Evolutionary conservation across 345 rosid genomes (phyloP), one percentile per base, ranked within the genome.

Genomic region (Populus nigra): DNA sequence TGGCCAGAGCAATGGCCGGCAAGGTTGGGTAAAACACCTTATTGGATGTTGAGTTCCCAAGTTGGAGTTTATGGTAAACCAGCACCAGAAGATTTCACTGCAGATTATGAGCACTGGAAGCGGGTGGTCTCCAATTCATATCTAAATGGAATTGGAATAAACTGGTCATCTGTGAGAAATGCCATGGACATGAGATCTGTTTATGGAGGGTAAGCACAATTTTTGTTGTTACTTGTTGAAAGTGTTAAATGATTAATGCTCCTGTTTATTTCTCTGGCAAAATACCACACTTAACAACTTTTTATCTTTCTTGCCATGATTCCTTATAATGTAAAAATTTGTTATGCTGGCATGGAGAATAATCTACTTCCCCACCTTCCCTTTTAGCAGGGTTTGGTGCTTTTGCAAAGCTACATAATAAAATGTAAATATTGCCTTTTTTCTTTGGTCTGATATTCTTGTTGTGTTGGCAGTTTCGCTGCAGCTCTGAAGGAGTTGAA

Each of bases 111-210:
- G 77, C 98, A 92, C 77, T 96, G 99, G 99, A 93, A 93, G 80
- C 87, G 89, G 29, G 97, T 93, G 22, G 97, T 96, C 68, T 87
- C 91, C 72, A 89, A 90, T 78, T 90, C 98, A 20, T 96, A 96
- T 83, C 79, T 91, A 53, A 92, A 78, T 66, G 98, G 97, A 55
- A 72, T 96, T 73, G 98, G 97, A 73, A 88, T 96, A 72, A 89
- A 92, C 86, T 93, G 98, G 99, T 85, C 87, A 78, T 23, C 84
- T 41, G 95, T 93, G 74, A 88, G 99, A 80, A 93, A 89, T 84
- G 95, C 89, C 78, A 96, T 96, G 98, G 99, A 93, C 95, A 93
- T 96, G 98, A 91, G 91, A 84, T 79, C 98, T 68, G 84, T 92
- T 75, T 96, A 96, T 73, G 98, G 98, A 88, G 98, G 98, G 98